phyloP scores from a whole-genome alignment of 108 stramenopile species.

The Conticribra guillardii region DNA sequence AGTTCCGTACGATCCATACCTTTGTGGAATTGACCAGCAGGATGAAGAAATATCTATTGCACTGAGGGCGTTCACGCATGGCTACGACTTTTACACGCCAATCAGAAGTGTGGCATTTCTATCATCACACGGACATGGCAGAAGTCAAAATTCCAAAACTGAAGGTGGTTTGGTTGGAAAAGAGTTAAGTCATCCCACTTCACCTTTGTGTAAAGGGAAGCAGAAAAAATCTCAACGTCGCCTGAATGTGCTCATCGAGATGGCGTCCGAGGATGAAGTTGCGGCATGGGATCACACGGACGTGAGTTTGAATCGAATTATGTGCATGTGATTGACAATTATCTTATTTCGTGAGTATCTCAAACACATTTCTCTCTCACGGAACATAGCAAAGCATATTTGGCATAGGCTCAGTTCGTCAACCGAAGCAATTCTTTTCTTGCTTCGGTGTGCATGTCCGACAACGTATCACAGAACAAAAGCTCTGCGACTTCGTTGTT shows the following conservation, averaged over 20 bases:
- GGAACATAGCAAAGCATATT: constrained; percentile 29
- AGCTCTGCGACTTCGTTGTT: constrained; percentile 62
- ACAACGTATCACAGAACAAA: constrained; percentile 43
- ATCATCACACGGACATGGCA: neutral
- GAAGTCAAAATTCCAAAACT: constrained; percentile 35
- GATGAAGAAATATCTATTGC: constrained; percentile 73
- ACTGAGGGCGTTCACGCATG: constrained; percentile 69
- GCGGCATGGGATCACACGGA: neutral
- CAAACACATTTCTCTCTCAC: neutral
- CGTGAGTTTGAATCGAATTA: neutral
- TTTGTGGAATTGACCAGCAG: constrained; percentile 56
- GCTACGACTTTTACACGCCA: constrained; percentile 84
- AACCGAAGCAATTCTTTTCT: constrained; percentile 43
- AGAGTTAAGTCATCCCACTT: too few relatives aligned
- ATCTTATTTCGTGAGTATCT: neutral
- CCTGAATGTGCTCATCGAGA: constrained; percentile 33
- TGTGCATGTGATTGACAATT: neutral
- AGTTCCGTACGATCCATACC: constrained; percentile 43
- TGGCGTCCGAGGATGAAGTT: constrained; percentile 21
- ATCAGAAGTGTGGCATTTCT: constrained; percentile 59
- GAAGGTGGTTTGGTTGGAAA: too few relatives aligned
- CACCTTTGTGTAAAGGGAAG: too few relatives aligned
- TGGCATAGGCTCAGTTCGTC: constrained; percentile 57
- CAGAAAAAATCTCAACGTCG: constrained; percentile 42
- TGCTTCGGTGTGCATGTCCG: constrained; percentile 63